These are phyloP conservation scores for Phytophthora hybrid DNA, from an alignment of 352 stramenopile genomes.

Conservation along the genomic window DNA sequence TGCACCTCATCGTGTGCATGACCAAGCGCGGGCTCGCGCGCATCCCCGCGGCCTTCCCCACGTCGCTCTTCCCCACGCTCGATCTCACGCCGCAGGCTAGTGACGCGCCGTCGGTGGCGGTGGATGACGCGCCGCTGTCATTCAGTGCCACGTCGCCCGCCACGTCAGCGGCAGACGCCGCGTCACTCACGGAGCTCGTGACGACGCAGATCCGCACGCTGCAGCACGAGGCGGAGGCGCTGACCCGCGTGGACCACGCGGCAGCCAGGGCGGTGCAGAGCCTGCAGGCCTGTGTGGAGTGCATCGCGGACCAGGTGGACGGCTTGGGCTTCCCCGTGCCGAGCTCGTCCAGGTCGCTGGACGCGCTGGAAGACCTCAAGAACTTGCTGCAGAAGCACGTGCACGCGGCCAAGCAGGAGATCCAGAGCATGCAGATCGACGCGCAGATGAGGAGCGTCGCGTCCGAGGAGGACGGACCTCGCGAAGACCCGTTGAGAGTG, in stretches of 20 bases:
- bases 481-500: constrained; percentile 40
- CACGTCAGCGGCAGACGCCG: constrained; percentile 24
- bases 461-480: constrained; percentile 36
- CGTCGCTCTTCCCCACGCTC: constrained; percentile 71
- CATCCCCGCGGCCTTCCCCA: constrained; percentile 60
- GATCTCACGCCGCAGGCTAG: constrained; percentile 42
- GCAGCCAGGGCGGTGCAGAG: constrained; percentile 48
- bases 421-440: constrained; percentile 75
- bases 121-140: constrained; percentile 13
- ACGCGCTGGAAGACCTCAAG: constrained; percentile 65
- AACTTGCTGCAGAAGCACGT: constrained; percentile 62
- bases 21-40: constrained; percentile 69
- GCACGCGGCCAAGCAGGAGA: constrained; percentile 64
- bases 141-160: constrained; percentile 14
- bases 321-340: constrained; percentile 62
- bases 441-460: constrained; percentile 66
- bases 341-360: constrained; percentile 45
- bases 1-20: constrained; percentile 86
- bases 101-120: background rate
- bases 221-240: constrained; percentile 36
- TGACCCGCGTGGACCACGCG: constrained; percentile 46
- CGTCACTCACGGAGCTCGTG: constrained; percentile 54
- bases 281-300: constrained; percentile 53
- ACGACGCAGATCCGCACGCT: constrained; percentile 51
- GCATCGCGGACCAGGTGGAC: constrained; percentile 54